phyloP scores from a whole-genome alignment of 768 basidiomycete genomes.

The Suillus discolor region DNA sequence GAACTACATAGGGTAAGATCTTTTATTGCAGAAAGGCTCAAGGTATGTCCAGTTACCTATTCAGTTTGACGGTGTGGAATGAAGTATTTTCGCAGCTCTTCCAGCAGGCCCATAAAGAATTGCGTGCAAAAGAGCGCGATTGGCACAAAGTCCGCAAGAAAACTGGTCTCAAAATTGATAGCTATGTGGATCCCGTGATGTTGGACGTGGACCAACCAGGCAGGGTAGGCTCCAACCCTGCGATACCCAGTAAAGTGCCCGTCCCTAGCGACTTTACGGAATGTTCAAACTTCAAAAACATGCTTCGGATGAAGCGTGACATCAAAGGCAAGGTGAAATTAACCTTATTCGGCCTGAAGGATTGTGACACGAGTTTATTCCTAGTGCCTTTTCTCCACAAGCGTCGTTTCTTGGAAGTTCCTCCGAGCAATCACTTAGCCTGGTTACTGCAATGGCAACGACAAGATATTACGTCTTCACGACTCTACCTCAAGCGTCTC shows the following conservation, averaged over 20 bases:
- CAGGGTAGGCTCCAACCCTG: background rate
- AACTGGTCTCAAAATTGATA: background rate
- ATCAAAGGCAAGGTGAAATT: background rate
- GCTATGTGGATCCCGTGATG: background rate
- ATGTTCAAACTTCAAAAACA: background rate
- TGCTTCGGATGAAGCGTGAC: background rate
- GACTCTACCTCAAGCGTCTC: conserved; percentile 1
- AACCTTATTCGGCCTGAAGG: background rate
- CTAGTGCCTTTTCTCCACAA: background rate
- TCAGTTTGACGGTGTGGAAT: background rate
- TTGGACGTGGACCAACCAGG: background rate
- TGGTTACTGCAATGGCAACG: conserved; percentile 7
- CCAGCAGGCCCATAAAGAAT: background rate
- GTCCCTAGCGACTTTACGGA: too few relatives aligned
- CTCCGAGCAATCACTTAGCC: conserved; percentile 4
- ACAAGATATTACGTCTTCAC: conserved; percentile 12
- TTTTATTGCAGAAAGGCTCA: conserved; percentile 1
- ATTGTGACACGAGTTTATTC: background rate
- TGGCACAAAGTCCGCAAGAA: conserved; percentile 1
- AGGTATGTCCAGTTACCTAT: background rate
- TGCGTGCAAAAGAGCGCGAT: background rate
- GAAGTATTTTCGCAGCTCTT: conserved; percentile 2
- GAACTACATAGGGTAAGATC: conserved; percentile 13
- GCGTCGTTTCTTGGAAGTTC: background rate
- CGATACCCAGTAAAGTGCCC: background rate